These are phyloP conservation scores for Geotrichum restrictum DNA, from an alignment of 1,139 yeast genomes.

Conservation along the genomic window DNA sequence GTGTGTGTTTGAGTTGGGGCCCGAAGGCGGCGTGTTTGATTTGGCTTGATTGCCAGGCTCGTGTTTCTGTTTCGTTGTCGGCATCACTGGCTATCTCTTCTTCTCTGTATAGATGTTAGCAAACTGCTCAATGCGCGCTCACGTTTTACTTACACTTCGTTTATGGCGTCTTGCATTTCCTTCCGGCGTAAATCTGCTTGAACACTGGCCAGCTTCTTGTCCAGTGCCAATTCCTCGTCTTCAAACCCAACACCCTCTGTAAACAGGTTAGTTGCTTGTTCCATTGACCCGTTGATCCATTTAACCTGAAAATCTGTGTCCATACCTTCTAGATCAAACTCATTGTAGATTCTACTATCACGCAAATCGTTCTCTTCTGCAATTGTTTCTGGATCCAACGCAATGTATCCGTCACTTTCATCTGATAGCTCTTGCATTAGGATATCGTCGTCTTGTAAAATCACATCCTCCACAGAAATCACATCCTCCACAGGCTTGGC, in stretches of 20 bases:
- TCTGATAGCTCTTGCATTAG: not conserved
- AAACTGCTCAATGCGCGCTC: not conserved
- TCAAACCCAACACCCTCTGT: conserved; percentile 38
- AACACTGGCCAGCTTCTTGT: conserved; percentile 29
- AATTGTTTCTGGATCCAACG: conserved; percentile 21
- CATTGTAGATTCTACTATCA: conserved; percentile 28
- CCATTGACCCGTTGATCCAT: too few species aligned
- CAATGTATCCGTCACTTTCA: conserved; percentile 17
- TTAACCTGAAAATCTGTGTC: too few species aligned
- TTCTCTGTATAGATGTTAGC: conserved; percentile 5
- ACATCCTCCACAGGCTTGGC: not conserved
- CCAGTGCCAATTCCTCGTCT: conserved; percentile 41
- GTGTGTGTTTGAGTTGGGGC: not conserved
- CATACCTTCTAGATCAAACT: conserved; percentile 28
- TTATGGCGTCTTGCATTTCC: conserved; percentile 43
- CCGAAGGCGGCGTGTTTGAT: not conserved
- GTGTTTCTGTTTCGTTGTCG: not conserved
- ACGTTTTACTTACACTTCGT: conserved; percentile 26
- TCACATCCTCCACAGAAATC: not conserved
- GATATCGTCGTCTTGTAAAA: conserved; percentile 2
- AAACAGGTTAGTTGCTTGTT: not conserved
- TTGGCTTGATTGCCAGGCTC: conserved; percentile 7
- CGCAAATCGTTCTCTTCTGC: conserved; percentile 35
- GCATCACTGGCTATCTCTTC: conserved; percentile 3
- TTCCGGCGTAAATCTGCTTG: conserved; percentile 34